A percentile compares a stretch with the other conserved stretches of the same genome.
phyloP scores from a whole-genome alignment of 1,284 basidiomycete species.

The Puccinia horiana region DNA sequence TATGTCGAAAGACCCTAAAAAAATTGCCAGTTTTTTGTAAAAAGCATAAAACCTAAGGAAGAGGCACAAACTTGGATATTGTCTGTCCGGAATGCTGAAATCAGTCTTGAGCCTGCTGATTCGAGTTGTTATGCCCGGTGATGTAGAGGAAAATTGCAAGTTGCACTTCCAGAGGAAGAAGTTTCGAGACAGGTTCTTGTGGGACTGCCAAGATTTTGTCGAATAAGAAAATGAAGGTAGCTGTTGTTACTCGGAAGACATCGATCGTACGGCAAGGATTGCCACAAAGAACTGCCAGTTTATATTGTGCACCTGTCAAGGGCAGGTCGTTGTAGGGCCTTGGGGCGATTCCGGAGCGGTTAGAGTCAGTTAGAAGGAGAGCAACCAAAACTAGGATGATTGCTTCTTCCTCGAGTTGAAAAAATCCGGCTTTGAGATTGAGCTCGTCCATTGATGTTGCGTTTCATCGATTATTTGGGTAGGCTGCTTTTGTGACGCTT shows the following conservation, averaged over 20 bases:
- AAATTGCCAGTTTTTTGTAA: too few species aligned
- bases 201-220: not conserved
- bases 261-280: not conserved
- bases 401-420: too few species aligned
- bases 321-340: not conserved
- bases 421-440: too few species aligned
- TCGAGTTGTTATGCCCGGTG: not conserved
- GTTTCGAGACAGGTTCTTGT: not conserved
- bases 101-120: conserved; percentile 34
- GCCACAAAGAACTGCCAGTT: not conserved
- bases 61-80: conserved; percentile 15
- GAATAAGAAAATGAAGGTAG: not conserved
- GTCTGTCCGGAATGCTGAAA: conserved; percentile 54
- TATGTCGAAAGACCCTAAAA: conserved; percentile 29
- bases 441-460: too few species aligned
- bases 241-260: not conserved
- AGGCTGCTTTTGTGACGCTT: too few species aligned
- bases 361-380: too few species aligned
- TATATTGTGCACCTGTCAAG: not conserved
- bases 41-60: too few species aligned
- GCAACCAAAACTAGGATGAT: too few species aligned
- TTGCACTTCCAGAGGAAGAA: not conserved
- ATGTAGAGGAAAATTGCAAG: not conserved
- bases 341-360: not conserved
- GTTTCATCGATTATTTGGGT: too few species aligned